Evolutionary conservation across 2,329 filamentous ascomycete species (phyloP), one percentile per base, ranked within the genome.

Genomic region (Fonsecaea pedrosoi): DNA sequence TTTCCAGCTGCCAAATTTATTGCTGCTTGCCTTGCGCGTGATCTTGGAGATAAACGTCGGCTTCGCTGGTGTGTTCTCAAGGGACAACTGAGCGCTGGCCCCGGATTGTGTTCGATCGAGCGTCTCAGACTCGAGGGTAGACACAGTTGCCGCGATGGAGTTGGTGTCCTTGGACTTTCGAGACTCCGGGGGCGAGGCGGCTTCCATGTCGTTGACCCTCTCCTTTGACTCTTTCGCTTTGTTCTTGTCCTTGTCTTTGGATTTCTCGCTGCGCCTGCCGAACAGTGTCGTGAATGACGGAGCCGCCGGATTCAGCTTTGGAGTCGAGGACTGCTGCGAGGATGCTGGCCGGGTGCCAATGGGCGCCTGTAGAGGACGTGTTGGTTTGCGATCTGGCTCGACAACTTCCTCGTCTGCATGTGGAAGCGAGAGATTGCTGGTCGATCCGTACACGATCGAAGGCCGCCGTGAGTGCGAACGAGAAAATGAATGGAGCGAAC

Each of bases 231-330:
- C 80, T 40, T 75, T 75, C 13, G 74, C 73, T 48, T 77, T 78
- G 13, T 68, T 72, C 30, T 61, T 61, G 32, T 61, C 59, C 64
- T 76, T 78, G 38, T 78, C 77, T 57, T 76, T 79, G 61, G 81
- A 80, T 72, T 81, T 83, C 63, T 79, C 80, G 66, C 80, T 77
- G 60, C 79, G 81, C 71, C 78, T 79, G 73, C 88, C 86, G 66
- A 95, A 87, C 42, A 89, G 85, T 9, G 85, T 89, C 78, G 90
- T 94, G 76, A 98, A 98, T 0, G 90, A 92, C 8, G 94, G 94
- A 0, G 94, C 95, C 6, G 92, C 87, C 7, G 95, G 95, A 74
- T 99, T 98, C 34, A 98, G 84, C 72, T 85, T 84, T 55, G 87
- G 73, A 78, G 89, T 82, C 48, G 82, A 75, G 60, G 80, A 72